Evolutionary conservation across 2,329 filamentous ascomycete genomes (phyloP), one percentile per base, ranked within the genome.

Genomic region (Corynespora cassiicola): DNA sequence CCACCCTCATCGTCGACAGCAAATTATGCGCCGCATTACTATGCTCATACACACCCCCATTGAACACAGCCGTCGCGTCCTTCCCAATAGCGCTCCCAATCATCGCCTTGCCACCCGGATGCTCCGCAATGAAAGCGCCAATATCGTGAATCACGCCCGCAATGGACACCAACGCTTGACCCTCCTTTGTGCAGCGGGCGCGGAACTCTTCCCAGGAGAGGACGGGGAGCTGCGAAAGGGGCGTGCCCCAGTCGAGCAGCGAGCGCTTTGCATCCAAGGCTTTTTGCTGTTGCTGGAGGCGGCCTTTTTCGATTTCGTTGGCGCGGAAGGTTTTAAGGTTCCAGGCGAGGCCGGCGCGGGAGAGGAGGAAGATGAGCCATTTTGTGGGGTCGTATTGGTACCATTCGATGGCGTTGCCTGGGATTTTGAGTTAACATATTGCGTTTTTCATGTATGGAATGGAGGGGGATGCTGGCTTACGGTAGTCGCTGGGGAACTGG

Each of bases 321-420:
- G 56, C 44, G 36, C 65, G 61, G 55, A 71, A 71, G 20, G 63
- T 62, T 44, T 71, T 71, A 26, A 71, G 58, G 36, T 68, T 58
- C 49, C 62, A 63, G 22, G 66, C 56, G 17, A 65, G 47, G 8
- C 61, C 59, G 14, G 58, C 50, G 25, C 56, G 53, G 39, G 59
- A 62, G 43, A 61, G 54, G 23, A 52, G 38, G 46, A 52, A 69
- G 45, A 71, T 71, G 29, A 56, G 55, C 68, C 68, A 70, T 47
- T 71, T 71, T 2, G 68, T 71, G 5, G 68, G 68, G 31, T 71
- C 68, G 37, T 70, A 71, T 39, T 67, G 62, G 42, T 65, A 58
- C 61, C 61, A 66, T 14, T 46, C 33, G 12, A 71, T 69, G 7
- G 68, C 67, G 24, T 71, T 71, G 26, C 66, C 56, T 59, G 24